Conservation (phyloP, 2,329 filamentous ascomycete genomes). For the Pestalotiopsis sp. region DNA sequence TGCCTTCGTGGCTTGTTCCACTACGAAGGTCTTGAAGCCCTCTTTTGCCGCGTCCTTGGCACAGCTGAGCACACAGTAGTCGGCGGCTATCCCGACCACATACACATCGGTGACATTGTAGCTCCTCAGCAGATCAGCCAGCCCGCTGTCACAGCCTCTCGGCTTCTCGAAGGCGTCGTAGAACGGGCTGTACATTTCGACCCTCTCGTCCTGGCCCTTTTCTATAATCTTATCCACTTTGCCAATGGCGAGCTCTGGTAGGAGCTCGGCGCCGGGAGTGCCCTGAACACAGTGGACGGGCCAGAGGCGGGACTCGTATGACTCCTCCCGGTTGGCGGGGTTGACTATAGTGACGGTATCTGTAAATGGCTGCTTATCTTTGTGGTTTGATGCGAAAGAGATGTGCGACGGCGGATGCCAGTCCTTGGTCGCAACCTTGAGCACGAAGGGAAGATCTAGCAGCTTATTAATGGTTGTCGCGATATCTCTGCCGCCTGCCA, state of each 20-base stretch:
- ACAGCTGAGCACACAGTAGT: conserved; percentile 86
- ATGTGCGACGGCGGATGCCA: conserved; percentile 83
- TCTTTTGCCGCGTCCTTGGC: conserved; percentile 76
- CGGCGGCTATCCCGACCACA: conserved; percentile 82
- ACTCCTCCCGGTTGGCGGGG: conserved; percentile 63
- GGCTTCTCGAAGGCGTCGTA: conserved; percentile 74
- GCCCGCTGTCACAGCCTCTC: conserved; percentile 61
- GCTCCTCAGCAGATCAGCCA: conserved; percentile 60
- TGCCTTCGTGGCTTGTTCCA: conserved; percentile 77
- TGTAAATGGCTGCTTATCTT: conserved; percentile 66
- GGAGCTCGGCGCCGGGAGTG: conserved; percentile 71
- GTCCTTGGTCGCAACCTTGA: conserved; percentile 88
- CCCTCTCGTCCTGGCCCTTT: conserved; percentile 73
- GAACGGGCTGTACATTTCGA: conserved; percentile 97
- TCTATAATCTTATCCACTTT: conserved; percentile 69
- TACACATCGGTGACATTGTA: conserved; percentile 75
- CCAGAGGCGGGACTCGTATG: conserved; percentile 76
- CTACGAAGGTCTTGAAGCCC: conserved; percentile 76
- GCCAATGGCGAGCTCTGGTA: conserved; percentile 67
- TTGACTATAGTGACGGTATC: conserved; percentile 68
- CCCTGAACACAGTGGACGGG: conserved; percentile 85
- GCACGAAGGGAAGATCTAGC: conserved; percentile 68
- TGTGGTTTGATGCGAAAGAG: conserved; percentile 86
- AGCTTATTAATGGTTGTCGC: conserved; percentile 74
- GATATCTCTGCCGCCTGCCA: conserved; percentile 73